These are phyloP conservation scores for Periconia digitata DNA, from an alignment of 2,329 filamentous ascomycete species.

Conservation along the genomic window DNA sequence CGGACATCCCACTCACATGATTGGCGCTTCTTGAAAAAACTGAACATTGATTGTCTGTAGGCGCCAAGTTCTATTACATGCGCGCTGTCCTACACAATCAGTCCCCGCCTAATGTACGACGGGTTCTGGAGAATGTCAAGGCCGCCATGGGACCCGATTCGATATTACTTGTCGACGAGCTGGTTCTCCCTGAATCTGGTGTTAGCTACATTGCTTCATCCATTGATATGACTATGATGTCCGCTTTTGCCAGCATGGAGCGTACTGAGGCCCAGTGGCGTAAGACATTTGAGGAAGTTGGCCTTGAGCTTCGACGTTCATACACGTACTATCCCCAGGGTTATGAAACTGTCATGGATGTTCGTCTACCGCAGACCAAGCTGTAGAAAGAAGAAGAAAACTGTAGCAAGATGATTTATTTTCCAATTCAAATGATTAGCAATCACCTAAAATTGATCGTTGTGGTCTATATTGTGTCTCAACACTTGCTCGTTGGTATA, in stretches of 20 bases:
- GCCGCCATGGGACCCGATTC: constrained; percentile 41
- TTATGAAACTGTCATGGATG: constrained; percentile 5
- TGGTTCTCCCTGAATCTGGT: constrained; percentile 42
- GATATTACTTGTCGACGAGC: constrained; percentile 48
- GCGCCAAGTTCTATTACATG: constrained; percentile 44
- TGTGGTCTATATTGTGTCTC: too few species aligned
- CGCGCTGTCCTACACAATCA: constrained; percentile 46
- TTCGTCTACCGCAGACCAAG: constrained; percentile 1
- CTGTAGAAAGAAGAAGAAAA: not conserved
- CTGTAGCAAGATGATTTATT: too few species aligned
- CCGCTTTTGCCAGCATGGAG: constrained; percentile 36
- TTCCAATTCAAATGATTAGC: too few species aligned
- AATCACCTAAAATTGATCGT: too few species aligned
- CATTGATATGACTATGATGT: constrained; percentile 45
- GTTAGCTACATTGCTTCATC: constrained; percentile 35
- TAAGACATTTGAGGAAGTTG: not conserved
- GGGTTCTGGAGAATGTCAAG: constrained; percentile 39
- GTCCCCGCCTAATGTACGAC: constrained; percentile 33
- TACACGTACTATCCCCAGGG: not conserved
- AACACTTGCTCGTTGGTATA: too few species aligned
- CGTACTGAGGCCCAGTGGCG: constrained; percentile 23
- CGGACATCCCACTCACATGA: not conserved
- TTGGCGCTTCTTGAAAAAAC: too few species aligned
- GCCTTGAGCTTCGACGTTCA: not conserved
- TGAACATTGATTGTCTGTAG: too few species aligned